phyloP scores from a whole-genome alignment of 495 filamentous ascomycete genomes.

The Xylaria cubensis region DNA sequence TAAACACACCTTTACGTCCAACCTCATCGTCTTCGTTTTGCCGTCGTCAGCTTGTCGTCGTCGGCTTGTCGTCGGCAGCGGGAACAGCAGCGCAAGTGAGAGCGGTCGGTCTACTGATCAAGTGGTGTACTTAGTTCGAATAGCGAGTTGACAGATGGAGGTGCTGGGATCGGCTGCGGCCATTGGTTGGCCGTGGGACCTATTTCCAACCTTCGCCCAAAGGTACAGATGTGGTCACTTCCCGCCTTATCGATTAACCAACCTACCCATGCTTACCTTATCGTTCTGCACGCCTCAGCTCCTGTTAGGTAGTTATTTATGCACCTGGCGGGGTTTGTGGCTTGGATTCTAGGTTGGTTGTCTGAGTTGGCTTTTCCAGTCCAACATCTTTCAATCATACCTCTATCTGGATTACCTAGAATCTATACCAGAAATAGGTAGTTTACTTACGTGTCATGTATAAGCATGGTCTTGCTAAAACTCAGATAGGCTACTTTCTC shows the following conservation, averaged over 20 bases:
- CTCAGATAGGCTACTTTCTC: neutral
- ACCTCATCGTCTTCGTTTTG: slow-evolving; percentile 64
- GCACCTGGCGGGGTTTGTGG: neutral
- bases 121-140: slow-evolving; percentile 8
- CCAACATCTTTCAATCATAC: neutral
- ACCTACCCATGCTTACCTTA: slow-evolving; percentile 5
- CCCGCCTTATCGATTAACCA: slow-evolving; percentile 14
- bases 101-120: slow-evolving; percentile 18
- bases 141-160: slow-evolving; percentile 25
- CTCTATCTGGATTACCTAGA: neutral
- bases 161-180: slow-evolving; percentile 7
- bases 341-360: neutral
- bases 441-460: neutral
- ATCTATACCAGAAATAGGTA: neutral
- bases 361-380: too few species aligned
- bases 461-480: neutral
- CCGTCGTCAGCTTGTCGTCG: neutral
- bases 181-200: slow-evolving; percentile 9
- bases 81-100: neutral
- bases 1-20: slow-evolving; percentile 85
- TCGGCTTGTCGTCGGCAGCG: neutral
- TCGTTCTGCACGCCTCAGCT: neutral
- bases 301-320: neutral
- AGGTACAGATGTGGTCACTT: slow-evolving; percentile 26
- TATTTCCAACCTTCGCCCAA: slow-evolving; percentile 16